phyloP scores from a whole-genome alignment of 1,284 basidiomycete species.

The Pulveroboletus sp. region DNA sequence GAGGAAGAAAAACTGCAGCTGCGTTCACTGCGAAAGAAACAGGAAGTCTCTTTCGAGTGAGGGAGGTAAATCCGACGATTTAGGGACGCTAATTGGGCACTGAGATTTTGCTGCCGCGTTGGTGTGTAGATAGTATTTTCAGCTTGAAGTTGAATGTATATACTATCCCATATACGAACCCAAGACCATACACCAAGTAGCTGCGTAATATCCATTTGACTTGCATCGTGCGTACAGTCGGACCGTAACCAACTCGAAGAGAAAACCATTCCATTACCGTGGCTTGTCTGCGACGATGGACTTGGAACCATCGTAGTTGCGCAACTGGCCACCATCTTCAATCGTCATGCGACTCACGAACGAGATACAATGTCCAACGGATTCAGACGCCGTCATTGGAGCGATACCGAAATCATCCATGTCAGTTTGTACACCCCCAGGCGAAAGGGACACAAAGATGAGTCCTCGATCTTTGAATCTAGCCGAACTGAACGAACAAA shows the following conservation, averaged over 20 bases:
- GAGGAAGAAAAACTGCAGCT: neutral
- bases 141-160: neutral
- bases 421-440: constrained; percentile 6
- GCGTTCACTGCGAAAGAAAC: neutral
- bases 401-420: constrained; percentile 11
- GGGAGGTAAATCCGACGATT: neutral
- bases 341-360: constrained; percentile 9
- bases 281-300: constrained; percentile 3
- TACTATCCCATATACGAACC: no score
- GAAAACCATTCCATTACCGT: neutral
- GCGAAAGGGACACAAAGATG: constrained; percentile 9
- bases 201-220: neutral
- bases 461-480: constrained; percentile 6
- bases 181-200: neutral
- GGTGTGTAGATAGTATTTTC: neutral
- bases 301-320: constrained; percentile 2
- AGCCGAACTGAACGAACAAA: neutral
- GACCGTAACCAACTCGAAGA: neutral
- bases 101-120: neutral
- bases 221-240: neutral
- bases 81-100: neutral
- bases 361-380: constrained; percentile 1
- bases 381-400: constrained; percentile 6
- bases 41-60: neutral
- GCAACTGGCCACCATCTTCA: constrained; percentile 5